Evolutionary conservation across 2,329 filamentous ascomycete genomes (phyloP).

Genomic region (Penicillium aurantiogriseum): DNA sequence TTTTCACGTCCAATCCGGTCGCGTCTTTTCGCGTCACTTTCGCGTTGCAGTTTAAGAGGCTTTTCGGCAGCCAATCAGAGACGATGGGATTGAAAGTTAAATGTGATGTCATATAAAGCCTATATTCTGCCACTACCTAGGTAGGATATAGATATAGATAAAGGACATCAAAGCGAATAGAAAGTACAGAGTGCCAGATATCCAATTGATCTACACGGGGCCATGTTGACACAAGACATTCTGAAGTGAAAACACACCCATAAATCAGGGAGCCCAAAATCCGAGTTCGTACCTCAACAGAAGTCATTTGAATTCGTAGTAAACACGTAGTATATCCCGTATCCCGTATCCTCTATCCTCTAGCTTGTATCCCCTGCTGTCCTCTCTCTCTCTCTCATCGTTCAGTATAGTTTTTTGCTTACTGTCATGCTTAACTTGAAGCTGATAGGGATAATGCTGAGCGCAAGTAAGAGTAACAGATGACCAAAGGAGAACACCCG

Average conservation of each 20-base stretch:
- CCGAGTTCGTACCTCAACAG: neutral
- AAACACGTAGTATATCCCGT: neutral
- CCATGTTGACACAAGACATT: neutral
- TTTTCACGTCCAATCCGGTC: conserved; percentile 1
- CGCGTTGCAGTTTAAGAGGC: conserved; percentile 1
- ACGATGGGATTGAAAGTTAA: neutral
- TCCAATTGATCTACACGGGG: neutral
- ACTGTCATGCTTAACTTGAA: neutral
- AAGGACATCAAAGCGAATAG: neutral
- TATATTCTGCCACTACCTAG: neutral
- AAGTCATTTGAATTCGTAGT: neutral
- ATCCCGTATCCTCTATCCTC: neutral
- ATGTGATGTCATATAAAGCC: neutral
- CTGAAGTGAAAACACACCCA: neutral
- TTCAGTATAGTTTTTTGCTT: neutral
- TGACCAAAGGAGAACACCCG: neutral
- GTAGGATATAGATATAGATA: neutral
- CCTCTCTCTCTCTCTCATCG: neutral
- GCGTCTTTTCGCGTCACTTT: conserved; percentile 16
- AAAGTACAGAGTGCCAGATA: neutral
- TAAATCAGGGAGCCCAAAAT: neutral
- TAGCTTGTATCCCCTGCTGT: neutral
- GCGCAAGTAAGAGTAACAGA: neutral
- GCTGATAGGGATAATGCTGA: neutral
- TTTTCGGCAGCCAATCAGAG: conserved; percentile 3